phyloP scores from a whole-genome alignment of 257 asterid genomes.

The Solanum dulcamara region DNA sequence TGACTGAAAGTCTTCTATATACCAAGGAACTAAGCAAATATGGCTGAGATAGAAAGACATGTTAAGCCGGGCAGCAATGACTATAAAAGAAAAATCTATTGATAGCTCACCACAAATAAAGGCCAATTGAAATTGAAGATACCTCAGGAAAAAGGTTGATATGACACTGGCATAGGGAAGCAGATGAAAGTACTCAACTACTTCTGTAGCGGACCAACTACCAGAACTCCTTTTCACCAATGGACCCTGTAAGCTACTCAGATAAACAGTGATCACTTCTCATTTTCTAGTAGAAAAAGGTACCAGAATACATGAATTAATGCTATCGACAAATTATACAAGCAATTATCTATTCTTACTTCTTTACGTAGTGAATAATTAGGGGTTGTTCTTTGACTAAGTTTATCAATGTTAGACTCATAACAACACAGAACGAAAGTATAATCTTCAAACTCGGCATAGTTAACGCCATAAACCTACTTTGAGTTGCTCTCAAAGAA shows the following conservation, averaged over 20 bases:
- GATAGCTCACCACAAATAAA: neutral
- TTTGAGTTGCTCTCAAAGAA: neutral
- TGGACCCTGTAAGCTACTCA: slow-evolving; percentile 54
- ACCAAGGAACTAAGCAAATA: neutral
- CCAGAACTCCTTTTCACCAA: slow-evolving; percentile 17
- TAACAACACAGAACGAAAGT: neutral
- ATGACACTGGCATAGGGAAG: slow-evolving; percentile 52
- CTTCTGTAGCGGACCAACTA: slow-evolving; percentile 28
- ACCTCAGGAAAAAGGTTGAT: slow-evolving; percentile 46
- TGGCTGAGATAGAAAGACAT: neutral
- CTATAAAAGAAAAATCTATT: neutral
- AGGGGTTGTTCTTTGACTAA: neutral
- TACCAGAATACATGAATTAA: neutral
- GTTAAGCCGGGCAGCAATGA: neutral
- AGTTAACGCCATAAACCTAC: neutral
- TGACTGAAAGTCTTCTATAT: neutral
- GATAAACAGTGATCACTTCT: neutral
- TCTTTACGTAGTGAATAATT: neutral
- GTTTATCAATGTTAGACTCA: neutral
- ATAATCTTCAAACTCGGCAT: neutral
- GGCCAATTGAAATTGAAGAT: neutral
- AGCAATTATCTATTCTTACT: neutral
- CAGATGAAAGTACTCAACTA: slow-evolving; percentile 35
- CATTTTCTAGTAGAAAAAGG: neutral
- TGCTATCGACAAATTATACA: neutral